Evolutionary conservation across 129 eudicot species (phyloP).

Genomic region (Sambucus nigra): DNA sequence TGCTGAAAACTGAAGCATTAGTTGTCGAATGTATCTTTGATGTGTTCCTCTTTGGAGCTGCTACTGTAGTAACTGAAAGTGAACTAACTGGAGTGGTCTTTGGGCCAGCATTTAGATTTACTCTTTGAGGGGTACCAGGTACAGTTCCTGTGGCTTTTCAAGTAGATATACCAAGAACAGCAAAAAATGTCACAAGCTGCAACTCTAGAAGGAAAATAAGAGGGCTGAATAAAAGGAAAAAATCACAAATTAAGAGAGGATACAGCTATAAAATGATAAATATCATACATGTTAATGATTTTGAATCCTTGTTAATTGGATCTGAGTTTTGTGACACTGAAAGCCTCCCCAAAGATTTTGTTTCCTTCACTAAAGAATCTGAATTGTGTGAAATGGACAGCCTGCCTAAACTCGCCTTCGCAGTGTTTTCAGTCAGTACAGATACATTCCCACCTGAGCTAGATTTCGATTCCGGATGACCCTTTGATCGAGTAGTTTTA

Average conservation of each 20-base stretch:
- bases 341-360: slow-evolving; percentile 62
- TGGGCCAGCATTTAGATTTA: slow-evolving; percentile 38
- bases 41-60: slow-evolving; percentile 43
- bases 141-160: slow-evolving; percentile 50
- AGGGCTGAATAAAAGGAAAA: background rate
- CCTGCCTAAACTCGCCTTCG: slow-evolving; percentile 52
- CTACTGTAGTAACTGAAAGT: slow-evolving; percentile 30
- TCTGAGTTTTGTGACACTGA: slow-evolving; percentile 58
- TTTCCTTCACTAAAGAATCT: slow-evolving; percentile 58
- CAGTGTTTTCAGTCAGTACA: slow-evolving; percentile 36
- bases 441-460: slow-evolving; percentile 27
- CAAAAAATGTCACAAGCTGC: background rate
- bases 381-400: slow-evolving; percentile 63
- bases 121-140: slow-evolving; percentile 62
- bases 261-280: no score
- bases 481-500: slow-evolving; percentile 33
- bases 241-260: background rate
- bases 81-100: slow-evolving; percentile 37
- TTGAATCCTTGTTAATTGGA: slow-evolving; percentile 38
- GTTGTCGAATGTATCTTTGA: slow-evolving; percentile 46
- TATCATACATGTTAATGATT: slow-evolving; percentile 64
- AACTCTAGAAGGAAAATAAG: background rate
- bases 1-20: slow-evolving; percentile 37
- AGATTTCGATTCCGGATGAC: slow-evolving; percentile 47
- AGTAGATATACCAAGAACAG: slow-evolving; percentile 8